A percentile compares a stretch with the other conserved stretches of the same genome.
phyloP scores from a whole-genome alignment of 2,329 filamentous ascomycete genomes.

The Colletotrichum magnum region DNA sequence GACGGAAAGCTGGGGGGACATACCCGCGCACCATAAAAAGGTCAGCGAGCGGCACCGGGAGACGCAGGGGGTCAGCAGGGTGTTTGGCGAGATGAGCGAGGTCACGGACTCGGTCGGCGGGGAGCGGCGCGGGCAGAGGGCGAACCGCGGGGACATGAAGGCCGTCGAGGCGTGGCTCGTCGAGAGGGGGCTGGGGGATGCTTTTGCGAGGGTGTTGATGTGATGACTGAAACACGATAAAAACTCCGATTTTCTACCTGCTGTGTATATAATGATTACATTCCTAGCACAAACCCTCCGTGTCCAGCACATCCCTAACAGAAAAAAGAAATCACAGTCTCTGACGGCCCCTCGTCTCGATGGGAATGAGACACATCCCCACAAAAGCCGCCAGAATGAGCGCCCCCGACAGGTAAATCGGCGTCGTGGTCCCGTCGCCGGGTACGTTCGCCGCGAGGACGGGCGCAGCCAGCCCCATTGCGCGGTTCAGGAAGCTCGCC shows the following conservation, averaged over 20 bases:
- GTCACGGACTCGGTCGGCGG: slow-evolving; percentile 65
- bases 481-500: slow-evolving; percentile 78
- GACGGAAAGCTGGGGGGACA: slow-evolving; percentile 74
- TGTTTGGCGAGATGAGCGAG: slow-evolving; percentile 69
- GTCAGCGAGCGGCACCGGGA: slow-evolving; percentile 70
- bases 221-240: slow-evolving; percentile 9
- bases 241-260: neutral
- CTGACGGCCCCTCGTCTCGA: slow-evolving; percentile 74
- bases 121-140: slow-evolving; percentile 61
- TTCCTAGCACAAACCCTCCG: slow-evolving; percentile 5
- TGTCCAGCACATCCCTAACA: neutral
- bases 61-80: slow-evolving; percentile 44
- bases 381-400: slow-evolving; percentile 72
- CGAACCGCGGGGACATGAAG: slow-evolving; percentile 67
- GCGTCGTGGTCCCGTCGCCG: slow-evolving; percentile 69
- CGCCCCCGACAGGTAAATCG: slow-evolving; percentile 70
- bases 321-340: slow-evolving; percentile 57
- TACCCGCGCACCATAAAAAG: slow-evolving; percentile 73
- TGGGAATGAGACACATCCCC: slow-evolving; percentile 72
- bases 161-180: slow-evolving; percentile 65
- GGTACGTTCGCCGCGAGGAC: slow-evolving; percentile 75
- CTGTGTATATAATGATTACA: neutral
- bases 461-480: slow-evolving; percentile 77
- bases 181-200: slow-evolving; percentile 59
- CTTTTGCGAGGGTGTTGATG: slow-evolving; percentile 59